Conservation (phyloP, 805 yeast genomes). For the Schwanniomyces pseudopolymorphus region DNA sequence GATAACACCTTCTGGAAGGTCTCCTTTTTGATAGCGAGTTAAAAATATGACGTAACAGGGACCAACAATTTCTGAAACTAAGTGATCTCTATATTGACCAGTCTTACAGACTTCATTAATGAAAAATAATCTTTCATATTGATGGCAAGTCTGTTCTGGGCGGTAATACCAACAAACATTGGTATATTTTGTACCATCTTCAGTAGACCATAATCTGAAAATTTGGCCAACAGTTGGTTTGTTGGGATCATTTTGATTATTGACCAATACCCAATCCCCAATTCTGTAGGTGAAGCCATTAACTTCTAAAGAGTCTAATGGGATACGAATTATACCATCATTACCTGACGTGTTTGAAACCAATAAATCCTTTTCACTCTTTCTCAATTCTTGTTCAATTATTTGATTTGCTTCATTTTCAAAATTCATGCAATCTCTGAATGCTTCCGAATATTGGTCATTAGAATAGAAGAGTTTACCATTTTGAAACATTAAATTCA, state of each 20-base stretch:
- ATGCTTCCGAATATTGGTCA: conserved; percentile 55
- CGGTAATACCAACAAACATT: conserved; percentile 98
- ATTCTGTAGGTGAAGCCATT: conserved; percentile 74
- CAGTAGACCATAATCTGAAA: conserved; percentile 89
- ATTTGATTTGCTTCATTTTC: conserved; percentile 60
- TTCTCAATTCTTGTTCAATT: conserved; percentile 67
- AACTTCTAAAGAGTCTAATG: conserved; percentile 74
- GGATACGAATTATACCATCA: conserved; percentile 62
- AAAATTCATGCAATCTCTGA: conserved; percentile 60
- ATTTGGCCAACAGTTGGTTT: conserved; percentile 94
- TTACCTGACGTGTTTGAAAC: conserved; percentile 36
- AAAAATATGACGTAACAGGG: conserved; percentile 94
- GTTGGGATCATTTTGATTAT: conserved; percentile 82
- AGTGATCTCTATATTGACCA: conserved; percentile 94
- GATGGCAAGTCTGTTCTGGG: conserved; percentile 96
- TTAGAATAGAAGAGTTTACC: conserved; percentile 59
- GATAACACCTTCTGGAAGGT: conserved; percentile 64
- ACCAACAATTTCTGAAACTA: conserved; percentile 83
- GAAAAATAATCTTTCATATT: conserved; percentile 84
- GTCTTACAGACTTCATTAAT: conserved; percentile 95
- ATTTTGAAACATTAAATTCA: conserved; percentile 71
- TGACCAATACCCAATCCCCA: conserved; percentile 93
- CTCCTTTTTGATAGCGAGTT: conserved; percentile 92
- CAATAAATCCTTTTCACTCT: conserved; percentile 78
- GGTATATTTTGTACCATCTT: conserved; percentile 78